phyloP scores from a whole-genome alignment of 1,284 basidiomycete genomes.

The Phenoliferia sp. region DNA sequence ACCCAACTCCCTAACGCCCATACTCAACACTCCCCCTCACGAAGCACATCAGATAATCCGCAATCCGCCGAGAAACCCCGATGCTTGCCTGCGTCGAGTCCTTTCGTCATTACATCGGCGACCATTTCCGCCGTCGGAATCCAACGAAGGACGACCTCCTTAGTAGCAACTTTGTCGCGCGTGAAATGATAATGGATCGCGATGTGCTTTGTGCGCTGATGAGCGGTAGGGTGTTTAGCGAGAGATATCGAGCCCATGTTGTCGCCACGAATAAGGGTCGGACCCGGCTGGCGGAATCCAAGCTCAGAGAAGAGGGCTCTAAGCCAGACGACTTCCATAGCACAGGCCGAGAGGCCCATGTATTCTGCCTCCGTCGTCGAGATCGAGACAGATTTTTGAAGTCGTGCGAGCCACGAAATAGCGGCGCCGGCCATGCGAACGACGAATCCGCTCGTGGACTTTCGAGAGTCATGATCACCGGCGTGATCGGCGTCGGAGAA shows the following conservation, averaged over 20 bases:
- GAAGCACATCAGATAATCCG: too few relatives aligned
- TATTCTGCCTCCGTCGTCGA: constrained; percentile 49
- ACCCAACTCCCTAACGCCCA: too few relatives aligned
- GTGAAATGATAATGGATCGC: constrained; percentile 37
- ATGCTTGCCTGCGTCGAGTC: too few relatives aligned
- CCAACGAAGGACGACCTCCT: constrained; percentile 19
- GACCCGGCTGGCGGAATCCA: constrained; percentile 10
- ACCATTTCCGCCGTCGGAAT: too few relatives aligned
- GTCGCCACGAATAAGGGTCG: constrained; percentile 33
- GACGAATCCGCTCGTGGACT: constrained; percentile 46
- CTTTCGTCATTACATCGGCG: too few relatives aligned
- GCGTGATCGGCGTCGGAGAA: constrained; percentile 49
- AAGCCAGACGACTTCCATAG: constrained; percentile 46
- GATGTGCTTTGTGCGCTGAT: constrained; percentile 40
- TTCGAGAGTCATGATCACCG: constrained; percentile 37
- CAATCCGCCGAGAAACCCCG: too few relatives aligned
- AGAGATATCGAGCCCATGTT: constrained; percentile 37
- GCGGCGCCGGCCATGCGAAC: constrained; percentile 39
- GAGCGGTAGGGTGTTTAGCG: constrained; percentile 30
- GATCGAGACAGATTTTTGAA: constrained; percentile 43
- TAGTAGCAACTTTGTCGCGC: constrained; percentile 26
- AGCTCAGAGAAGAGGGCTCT: constrained; percentile 36
- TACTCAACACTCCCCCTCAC: too few relatives aligned
- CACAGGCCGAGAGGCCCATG: constrained; percentile 50
- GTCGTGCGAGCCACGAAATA: constrained; percentile 45